Base-by-base conservation (phyloP, 108 stramenopile species). In the Bacterosira constricta region DNA sequence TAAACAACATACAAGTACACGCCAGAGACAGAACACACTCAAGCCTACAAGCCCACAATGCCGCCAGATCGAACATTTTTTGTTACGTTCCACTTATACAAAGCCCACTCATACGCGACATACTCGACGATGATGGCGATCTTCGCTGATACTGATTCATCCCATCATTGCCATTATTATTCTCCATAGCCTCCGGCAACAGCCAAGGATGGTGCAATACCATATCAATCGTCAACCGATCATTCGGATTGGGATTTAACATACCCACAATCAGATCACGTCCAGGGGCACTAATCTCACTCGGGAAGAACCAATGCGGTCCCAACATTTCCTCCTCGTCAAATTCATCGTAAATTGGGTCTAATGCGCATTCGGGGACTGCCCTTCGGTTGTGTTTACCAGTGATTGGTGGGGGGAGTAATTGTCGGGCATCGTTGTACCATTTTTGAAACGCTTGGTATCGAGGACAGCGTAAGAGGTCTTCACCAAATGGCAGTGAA, bases 401-500 rank as follows among this genome's bases (percentile, higher is more conserved):
- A 38, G 36, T 53, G 20, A 75, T 29, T 20, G 60, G 54, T 20
- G 60, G 54, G 23, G 77, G 64, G 11, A 75, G 71, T 34, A 71
- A 31, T 44, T 66, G 77, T 12, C 87, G 81, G 32, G 88, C 87
- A 32, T 89, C 90, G 36, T 81, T 87, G 75, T 95, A 95, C 93
- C 90, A 92, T 63, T 95, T 91, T 39, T 64, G 58, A 61, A 88
- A 95, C 11, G 90, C 91, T 70, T 94, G 91, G 60, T 77, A 96
- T 25, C 96, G 75, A n/a, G 93, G 88, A 65, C 96, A 96, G 31
- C 87, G 80, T 49, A 89, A 45, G 34, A 96, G 63, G 58, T 96
- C 93, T 58, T 89, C 88, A 10, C 96, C 96, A 75, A 96, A 96
- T 6, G 96, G 96, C 5, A 96, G 69, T 29, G 90, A 92, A 26